Evolutionary conservation across 495 filamentous ascomycete species (phyloP), one percentile per base, ranked within the genome.

Genomic region (Penicillium tannophilum): DNA sequence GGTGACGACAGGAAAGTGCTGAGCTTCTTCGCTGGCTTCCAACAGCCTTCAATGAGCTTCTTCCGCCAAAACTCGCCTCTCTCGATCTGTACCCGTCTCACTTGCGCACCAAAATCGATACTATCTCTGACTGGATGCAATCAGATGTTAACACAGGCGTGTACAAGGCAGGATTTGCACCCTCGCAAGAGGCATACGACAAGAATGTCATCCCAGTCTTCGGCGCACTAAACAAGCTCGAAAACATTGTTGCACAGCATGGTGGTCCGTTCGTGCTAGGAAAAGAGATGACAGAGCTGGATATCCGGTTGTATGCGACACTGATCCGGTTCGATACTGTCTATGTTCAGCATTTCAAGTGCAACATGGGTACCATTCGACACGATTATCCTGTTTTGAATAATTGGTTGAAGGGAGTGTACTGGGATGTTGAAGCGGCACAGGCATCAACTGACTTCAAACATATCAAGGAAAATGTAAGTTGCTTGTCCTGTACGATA

Each of bases 291-390:
- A 84, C 82, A 0, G 82, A 84, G 56, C 58, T 82, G 7, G 83
- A 86, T 64, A 61, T 84, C 47, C 69, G 75, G 19, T 56, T 75
- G 2, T 85, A 82, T 63, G 68, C 75, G 7, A 85, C 79, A 11
- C 42, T 83, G 31, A 63, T 84, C 24, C 72, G 81, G 3, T 84
- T 82, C 53, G 80, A 82, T 58, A 57, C 68, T 9, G 76, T 82
- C 3, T 85, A 84, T 61, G 76, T 80, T 6, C 79, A 83, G 66
- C 80, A 84, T 62, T 85, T 85, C 71, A 84, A 84, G 66, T 81
- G 78, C 59, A 86, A 83, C 55, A 56, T 84, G 16, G 79, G 80
- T 9, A 83, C 63, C 26, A 77, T 85, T 33, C 66, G 82, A n/a
- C 73, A 81, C 58, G 70, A 78, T 42, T 84, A 85, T 51, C 82